Evolutionary conservation across 208 protist species (phyloP).

Genomic region (Trypanosoma melophagium): DNA sequence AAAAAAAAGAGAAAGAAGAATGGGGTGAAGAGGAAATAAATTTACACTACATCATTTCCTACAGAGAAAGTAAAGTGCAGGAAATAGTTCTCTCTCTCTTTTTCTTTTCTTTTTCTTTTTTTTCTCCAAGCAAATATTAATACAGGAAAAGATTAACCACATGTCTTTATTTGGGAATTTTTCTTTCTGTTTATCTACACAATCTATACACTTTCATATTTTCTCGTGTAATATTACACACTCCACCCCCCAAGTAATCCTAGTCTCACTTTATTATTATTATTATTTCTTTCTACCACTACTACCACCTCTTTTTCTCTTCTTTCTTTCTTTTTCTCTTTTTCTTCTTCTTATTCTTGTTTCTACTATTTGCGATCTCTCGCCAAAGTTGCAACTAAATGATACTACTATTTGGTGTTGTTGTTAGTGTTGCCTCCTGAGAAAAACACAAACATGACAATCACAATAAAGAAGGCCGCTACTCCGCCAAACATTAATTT

Average conservation of each 20-base stretch:
- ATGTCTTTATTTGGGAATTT: too few species aligned
- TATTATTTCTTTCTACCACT: background rate
- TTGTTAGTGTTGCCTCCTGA: slow-evolving; percentile 16
- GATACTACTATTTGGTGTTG: slow-evolving; percentile 9
- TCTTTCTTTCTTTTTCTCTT: background rate
- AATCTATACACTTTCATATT: background rate
- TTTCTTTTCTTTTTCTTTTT: too few species aligned
- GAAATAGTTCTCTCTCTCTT: too few species aligned
- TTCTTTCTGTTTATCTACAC: too few species aligned
- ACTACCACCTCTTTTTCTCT: background rate
- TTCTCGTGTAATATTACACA: too few species aligned
- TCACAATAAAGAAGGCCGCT: slow-evolving; percentile 58
- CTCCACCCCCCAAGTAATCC: too few species aligned
- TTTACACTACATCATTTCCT: too few species aligned
- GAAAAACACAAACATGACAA: slow-evolving; percentile 84
- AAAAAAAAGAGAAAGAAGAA: too few species aligned
- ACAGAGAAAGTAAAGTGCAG: too few species aligned
- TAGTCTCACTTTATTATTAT: slow-evolving; percentile 8
- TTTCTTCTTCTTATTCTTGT: slow-evolving; percentile 6
- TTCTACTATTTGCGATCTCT: background rate
- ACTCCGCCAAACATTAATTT: slow-evolving; percentile 68
- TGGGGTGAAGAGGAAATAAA: too few species aligned
- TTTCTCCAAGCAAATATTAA: background rate
- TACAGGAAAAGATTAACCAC: background rate
- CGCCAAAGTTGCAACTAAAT: background rate